Evolutionary conservation across 148 eudicot species (phyloP).

Genomic region (Limonium bicolor): DNA sequence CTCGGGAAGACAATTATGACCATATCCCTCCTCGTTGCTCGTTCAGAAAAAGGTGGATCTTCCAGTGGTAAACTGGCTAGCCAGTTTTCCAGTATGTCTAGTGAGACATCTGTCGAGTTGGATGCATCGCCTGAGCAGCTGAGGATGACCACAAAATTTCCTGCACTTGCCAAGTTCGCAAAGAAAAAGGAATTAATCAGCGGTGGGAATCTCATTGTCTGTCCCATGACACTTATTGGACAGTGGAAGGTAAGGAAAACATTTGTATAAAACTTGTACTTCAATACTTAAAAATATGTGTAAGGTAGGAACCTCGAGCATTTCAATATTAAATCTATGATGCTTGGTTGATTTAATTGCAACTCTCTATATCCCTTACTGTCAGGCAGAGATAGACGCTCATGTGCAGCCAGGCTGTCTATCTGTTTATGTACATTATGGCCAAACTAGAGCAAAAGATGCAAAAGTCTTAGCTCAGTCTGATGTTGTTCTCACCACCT

Average conservation of each 20-base stretch:
- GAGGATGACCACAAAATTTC: constrained; percentile 37
- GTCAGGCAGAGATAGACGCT: constrained; percentile 84
- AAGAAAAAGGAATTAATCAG: constrained; percentile 24
- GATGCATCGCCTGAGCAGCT: constrained; percentile 35
- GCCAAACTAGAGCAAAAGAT: constrained; percentile 76
- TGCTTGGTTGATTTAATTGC: constrained; percentile 1
- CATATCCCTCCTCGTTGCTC: constrained; percentile 75
- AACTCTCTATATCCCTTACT: constrained; percentile 7
- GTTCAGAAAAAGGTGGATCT: constrained; percentile 55
- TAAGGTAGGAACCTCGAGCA: neutral
- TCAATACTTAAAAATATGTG: neutral
- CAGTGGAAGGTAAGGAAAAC: constrained; percentile 77
- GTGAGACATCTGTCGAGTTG: constrained; percentile 17
- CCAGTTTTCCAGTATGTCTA: constrained; percentile 22
- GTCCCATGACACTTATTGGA: constrained; percentile 96
- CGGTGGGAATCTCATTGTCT: constrained; percentile 84
- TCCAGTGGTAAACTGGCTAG: constrained; percentile 20
- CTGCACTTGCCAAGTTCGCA: constrained; percentile 45
- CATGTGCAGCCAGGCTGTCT: constrained; percentile 73
- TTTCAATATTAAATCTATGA: neutral
- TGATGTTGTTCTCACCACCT: constrained; percentile 89
- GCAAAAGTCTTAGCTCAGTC: constrained; percentile 48
- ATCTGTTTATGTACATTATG: constrained; percentile 82
- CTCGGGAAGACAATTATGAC: constrained; percentile 99
- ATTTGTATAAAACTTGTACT: neutral